Base-by-base conservation (phyloP, 768 basidiomycete species). In the Cubamyces lactineus region DNA sequence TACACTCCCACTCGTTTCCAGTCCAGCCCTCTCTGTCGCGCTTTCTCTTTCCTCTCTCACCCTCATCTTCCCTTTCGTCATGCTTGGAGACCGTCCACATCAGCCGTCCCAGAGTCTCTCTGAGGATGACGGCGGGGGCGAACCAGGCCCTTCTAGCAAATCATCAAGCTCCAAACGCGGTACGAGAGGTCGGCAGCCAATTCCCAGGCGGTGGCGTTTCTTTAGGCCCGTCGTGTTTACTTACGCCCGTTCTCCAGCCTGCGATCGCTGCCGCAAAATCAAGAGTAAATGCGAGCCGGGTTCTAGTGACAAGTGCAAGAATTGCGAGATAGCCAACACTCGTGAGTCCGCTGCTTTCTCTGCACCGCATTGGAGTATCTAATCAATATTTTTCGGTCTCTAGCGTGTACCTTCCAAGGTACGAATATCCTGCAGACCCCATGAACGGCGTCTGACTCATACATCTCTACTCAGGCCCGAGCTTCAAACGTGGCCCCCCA, bases 201-300 rank as follows among this genome's bases (percentile, higher is more conserved):
- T 23, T 21, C 8, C 40, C 23, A 28, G 5, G 15, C 5, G 9
- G 48, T 49, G 48, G 48, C 46, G n/a, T 28, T 12, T 28, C 5
- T 30, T 12, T 49, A 3, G n/a, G 48, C 24, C 28, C 52, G 24
- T 9, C 39, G 51, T 21, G n/a, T 34, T 50, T 40, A 21, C 34
- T 55, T 34, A 19, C 13, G 9, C 42, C 46, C 57, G 30, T 43
- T 26, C 19, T 41, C 24, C 24, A 92, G 92, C 92, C 34, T 94
- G 92, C 68, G 92, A 94, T 77, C 88, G 92, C 66, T 94, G 92
- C 68, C 81, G 91, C 51, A 94, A 92, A 77, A 89, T 89, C 7
- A 94, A 93, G 76, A 89, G 88, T 78, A 92, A 93, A 72, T 94
- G 92, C 70, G 91, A 92, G 70, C 82, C 85, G 49, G 23, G 78